Conservation (phyloP, 805 yeast genomes). For the Candida jianshihensis region DNA sequence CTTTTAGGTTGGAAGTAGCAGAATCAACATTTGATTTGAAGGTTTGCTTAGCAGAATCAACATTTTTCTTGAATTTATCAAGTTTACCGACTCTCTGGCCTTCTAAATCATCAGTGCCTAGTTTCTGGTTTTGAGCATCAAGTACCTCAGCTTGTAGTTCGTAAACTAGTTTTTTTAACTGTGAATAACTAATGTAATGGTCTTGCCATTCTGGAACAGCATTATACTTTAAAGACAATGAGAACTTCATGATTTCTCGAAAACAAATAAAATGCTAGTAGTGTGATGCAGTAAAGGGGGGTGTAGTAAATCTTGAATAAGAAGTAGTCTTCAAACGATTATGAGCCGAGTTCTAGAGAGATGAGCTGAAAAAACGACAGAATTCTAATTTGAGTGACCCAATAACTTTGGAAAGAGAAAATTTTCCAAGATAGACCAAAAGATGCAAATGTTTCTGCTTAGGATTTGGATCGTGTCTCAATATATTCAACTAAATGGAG, state of each 20-base stretch:
- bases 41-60: not conserved
- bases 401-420: no score
- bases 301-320: no score
- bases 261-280: no score
- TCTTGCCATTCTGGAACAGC: constrained; percentile 86
- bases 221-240: constrained; percentile 58
- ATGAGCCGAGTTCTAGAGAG: no score
- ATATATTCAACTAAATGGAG: no score
- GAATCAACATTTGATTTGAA: not conserved
- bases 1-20: not conserved
- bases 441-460: no score
- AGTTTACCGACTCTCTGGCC: not conserved
- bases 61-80: not conserved
- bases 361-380: no score
- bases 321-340: no score
- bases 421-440: no score
- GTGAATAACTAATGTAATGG: constrained; percentile 64
- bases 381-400: no score
- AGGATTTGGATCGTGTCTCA: no score
- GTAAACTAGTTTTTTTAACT: constrained; percentile 50
- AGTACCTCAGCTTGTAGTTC: constrained; percentile 38
- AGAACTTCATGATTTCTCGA: constrained; percentile 49
- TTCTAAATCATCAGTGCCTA: not conserved
- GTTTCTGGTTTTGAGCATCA: not conserved
- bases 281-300: no score